phyloP scores from a whole-genome alignment of 2,329 filamentous ascomycete genomes.

The Claviceps humidiphila region DNA sequence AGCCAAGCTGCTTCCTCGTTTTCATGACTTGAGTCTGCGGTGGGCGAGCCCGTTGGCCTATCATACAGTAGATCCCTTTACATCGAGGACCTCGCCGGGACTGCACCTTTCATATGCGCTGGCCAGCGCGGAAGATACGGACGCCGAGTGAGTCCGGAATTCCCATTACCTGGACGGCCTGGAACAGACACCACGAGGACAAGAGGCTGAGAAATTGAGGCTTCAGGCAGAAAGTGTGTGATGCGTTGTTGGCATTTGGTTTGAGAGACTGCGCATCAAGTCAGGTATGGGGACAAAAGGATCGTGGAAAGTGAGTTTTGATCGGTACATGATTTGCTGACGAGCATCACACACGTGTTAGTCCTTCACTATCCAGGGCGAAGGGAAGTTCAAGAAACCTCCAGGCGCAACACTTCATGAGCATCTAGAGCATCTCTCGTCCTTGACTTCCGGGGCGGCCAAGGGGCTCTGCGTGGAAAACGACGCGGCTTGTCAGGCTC shows the following conservation, averaged over 20 bases:
- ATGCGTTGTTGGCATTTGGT: constrained; percentile 45
- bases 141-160: constrained; percentile 11
- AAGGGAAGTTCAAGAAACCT: background rate
- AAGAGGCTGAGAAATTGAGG: background rate
- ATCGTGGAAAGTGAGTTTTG: background rate
- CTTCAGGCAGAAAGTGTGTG: constrained; percentile 33
- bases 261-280: constrained; percentile 36
- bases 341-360: constrained; percentile 20
- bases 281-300: constrained; percentile 12
- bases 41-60: constrained; percentile 55
- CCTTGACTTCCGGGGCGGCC: constrained; percentile 40
- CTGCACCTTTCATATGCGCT: constrained; percentile 71
- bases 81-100: constrained; percentile 64
- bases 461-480: constrained; percentile 35
- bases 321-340: background rate
- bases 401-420: constrained; percentile 42
- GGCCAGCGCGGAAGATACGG: constrained; percentile 6
- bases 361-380: constrained; percentile 46
- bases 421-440: constrained; percentile 41
- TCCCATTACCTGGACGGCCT: background rate
- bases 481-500: constrained; percentile 35
- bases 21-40: constrained; percentile 62
- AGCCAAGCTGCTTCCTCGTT: constrained; percentile 45
- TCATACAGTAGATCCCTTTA: constrained; percentile 52
- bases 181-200: background rate